These are phyloP conservation scores for Lecanosticta acicola DNA, from an alignment of 2,329 filamentous ascomycete genomes.

Conservation along the genomic window DNA sequence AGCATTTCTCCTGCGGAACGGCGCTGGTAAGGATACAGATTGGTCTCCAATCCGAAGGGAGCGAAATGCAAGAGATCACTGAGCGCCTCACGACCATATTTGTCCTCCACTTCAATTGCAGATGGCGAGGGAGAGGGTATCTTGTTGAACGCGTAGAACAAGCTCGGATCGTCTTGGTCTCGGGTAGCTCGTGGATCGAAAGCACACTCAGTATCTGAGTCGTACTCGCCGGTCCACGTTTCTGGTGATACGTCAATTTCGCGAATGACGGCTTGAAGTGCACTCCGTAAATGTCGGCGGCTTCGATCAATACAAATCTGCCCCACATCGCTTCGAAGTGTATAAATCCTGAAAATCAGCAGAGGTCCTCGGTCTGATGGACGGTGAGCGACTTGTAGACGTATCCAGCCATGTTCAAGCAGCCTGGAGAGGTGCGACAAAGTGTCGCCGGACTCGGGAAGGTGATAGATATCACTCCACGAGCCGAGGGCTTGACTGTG, in stretches of 20 bases:
- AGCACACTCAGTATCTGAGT: slow-evolving; percentile 13
- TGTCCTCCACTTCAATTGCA: slow-evolving; percentile 45
- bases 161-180: slow-evolving; percentile 43
- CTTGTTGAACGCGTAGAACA: slow-evolving; percentile 68
- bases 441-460: slow-evolving; percentile 1
- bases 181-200: slow-evolving; percentile 40
- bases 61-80: slow-evolving; percentile 35
- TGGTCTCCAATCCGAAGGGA: slow-evolving; percentile 47
- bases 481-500: neutral
- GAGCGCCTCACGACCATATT: slow-evolving; percentile 47
- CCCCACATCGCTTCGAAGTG: slow-evolving; percentile 47
- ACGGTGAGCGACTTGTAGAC: slow-evolving; percentile 6
- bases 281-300: slow-evolving; percentile 41
- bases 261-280: slow-evolving; percentile 47
- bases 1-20: slow-evolving; percentile 78
- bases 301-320: slow-evolving; percentile 49
- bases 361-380: slow-evolving; percentile 1
- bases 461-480: slow-evolving; percentile 9
- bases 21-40: slow-evolving; percentile 71
- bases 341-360: slow-evolving; percentile 23
- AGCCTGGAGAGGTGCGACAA: slow-evolving; percentile 12
- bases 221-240: slow-evolving; percentile 51
- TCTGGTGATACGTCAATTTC: slow-evolving; percentile 51
- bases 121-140: slow-evolving; percentile 62
- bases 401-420: slow-evolving; percentile 20